These are phyloP conservation scores for Cytospora piceae DNA, from an alignment of 2,329 filamentous ascomycete genomes.

Conservation along the genomic window DNA sequence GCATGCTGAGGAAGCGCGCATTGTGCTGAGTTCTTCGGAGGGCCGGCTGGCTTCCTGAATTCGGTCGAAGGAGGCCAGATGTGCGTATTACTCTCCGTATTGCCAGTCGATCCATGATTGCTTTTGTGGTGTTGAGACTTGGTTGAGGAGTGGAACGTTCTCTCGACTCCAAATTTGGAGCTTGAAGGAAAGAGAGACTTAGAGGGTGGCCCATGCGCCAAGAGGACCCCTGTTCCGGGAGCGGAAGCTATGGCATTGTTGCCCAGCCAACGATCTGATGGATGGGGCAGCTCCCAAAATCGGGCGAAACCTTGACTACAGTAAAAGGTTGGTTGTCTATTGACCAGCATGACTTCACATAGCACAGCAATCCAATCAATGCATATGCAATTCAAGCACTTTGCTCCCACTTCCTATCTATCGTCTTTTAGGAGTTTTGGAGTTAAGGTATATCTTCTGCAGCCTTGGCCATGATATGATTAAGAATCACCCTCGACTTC, in stretches of 20 bases:
- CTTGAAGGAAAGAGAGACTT: not conserved
- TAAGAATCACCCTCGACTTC: slow-evolving; percentile 35
- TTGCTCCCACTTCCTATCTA: not conserved
- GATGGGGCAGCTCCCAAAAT: slow-evolving; percentile 7
- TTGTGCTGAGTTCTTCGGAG: not conserved
- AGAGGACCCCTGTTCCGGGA: not conserved
- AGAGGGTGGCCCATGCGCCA: not conserved
- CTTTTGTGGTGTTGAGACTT: not conserved
- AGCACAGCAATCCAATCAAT: slow-evolving; percentile 11
- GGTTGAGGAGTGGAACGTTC: not conserved
- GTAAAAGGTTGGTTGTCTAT: not conserved
- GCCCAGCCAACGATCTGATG: slow-evolving; percentile 32
- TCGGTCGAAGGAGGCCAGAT: not conserved
- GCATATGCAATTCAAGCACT: slow-evolving; percentile 18
- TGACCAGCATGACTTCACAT: not conserved
- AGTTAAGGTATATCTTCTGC: slow-evolving; percentile 34
- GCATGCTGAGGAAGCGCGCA: slow-evolving; percentile 31
- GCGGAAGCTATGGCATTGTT: slow-evolving; percentile 26
- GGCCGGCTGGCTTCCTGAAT: not conserved
- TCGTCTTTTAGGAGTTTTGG: slow-evolving; percentile 24
- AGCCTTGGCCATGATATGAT: slow-evolving; percentile 41
- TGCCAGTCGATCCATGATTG: slow-evolving; percentile 24
- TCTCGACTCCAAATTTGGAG: not conserved
- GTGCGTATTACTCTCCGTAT: slow-evolving; percentile 13
- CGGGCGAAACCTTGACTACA: not conserved